Conservation (phyloP, 2,329 filamentous ascomycete species). For the Chaetomiaceae sp. region DNA sequence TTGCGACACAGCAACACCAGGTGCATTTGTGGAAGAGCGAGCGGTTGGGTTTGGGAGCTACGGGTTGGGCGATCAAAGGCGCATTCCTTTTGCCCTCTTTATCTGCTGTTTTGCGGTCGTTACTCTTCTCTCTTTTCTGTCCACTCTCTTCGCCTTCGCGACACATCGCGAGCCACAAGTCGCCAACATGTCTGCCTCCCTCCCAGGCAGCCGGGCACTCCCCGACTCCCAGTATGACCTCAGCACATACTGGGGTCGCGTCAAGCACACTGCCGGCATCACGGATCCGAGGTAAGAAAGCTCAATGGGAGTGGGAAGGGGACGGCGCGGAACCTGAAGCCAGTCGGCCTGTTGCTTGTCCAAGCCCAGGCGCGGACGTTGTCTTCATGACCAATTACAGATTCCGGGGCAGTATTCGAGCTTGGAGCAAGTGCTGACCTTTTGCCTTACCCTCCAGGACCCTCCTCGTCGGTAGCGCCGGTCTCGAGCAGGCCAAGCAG, state of each 20-base stretch:
- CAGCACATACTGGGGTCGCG: constrained; percentile 89
- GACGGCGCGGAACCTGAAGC: constrained; percentile 10
- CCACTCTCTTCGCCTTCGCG: not conserved
- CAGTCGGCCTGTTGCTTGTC: constrained; percentile 6
- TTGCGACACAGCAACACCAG: not conserved
- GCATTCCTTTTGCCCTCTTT: not conserved
- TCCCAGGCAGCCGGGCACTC: constrained; percentile 69
- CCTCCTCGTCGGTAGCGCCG: constrained; percentile 69
- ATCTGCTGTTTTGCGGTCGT: not conserved
- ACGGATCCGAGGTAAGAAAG: constrained; percentile 86
- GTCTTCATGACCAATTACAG: not conserved
- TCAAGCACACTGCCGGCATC: constrained; percentile 81
- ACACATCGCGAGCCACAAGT: not conserved
- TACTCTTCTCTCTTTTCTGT: not conserved
- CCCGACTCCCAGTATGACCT: constrained; percentile 91
- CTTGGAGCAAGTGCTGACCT: constrained; percentile 4
- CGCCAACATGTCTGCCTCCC: constrained; percentile 56
- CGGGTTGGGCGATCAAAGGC: not conserved
- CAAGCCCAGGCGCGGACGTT: not conserved
- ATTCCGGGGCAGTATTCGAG: not conserved
- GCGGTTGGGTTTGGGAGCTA: not conserved
- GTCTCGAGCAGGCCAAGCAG: constrained; percentile 80
- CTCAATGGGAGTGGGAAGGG: constrained; percentile 9
- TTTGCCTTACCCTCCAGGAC: constrained; percentile 55
- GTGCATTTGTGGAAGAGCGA: not conserved